Conservation (phyloP, 441 rosid species). For the Corymbia calophylla region DNA sequence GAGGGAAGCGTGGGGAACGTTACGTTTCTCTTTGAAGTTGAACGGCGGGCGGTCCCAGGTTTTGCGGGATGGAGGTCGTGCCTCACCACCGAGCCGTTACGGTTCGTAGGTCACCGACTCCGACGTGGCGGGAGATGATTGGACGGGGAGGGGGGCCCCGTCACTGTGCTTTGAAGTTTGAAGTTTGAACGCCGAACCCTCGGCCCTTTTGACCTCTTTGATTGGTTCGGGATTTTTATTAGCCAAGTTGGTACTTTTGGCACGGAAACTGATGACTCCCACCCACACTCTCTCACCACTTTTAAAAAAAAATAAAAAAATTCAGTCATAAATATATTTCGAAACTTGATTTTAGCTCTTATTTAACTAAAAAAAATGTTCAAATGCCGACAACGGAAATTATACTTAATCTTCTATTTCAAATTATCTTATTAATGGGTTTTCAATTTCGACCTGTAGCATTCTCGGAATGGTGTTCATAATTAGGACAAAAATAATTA, state of each 20-base stretch:
- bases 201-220: background rate
- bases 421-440: background rate
- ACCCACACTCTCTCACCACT: background rate
- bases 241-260: background rate
- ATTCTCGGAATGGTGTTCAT: background rate
- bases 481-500: background rate
- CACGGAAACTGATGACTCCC: background rate
- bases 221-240: background rate
- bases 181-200: background rate
- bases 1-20: background rate
- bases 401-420: accelerated
- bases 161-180: background rate
- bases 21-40: background rate
- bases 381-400: background rate
- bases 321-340: no score
- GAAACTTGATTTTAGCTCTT: no score
- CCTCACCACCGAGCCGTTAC: background rate
- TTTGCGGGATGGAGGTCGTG: background rate
- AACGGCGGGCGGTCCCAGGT: background rate
- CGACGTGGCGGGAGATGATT: background rate
- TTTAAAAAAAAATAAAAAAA: no score
- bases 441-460: background rate
- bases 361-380: background rate
- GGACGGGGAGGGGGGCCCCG: background rate
- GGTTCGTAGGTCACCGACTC: background rate